A percentile compares a stretch with the other conserved stretches of the same genome.
These are phyloP conservation scores for Salix koriyanagi DNA, from an alignment of 345 rosid species.

Conservation along the genomic window DNA sequence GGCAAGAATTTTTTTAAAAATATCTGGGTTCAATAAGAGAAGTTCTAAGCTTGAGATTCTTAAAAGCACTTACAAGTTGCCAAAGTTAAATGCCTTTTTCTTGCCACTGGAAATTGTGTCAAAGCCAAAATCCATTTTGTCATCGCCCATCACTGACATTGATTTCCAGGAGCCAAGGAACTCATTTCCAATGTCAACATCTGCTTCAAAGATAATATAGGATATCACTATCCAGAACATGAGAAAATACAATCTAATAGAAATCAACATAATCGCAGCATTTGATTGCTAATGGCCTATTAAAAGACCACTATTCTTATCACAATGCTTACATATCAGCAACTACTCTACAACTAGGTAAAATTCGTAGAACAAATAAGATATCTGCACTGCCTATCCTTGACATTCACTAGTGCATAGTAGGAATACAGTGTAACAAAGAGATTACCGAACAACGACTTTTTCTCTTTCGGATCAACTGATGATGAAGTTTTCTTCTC, in stretches of 20 bases:
- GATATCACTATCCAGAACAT: not conserved
- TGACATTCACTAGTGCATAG: not conserved
- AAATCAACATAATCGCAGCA: not conserved
- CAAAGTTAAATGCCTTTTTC: slow-evolving; percentile 62
- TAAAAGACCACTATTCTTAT: not conserved
- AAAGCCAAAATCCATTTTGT: slow-evolving; percentile 66
- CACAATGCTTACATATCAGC: not conserved
- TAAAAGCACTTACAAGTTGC: slow-evolving; percentile 59
- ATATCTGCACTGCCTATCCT: not conserved
- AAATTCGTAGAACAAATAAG: not conserved
- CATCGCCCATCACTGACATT: slow-evolving; percentile 53
- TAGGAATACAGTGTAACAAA: not conserved
- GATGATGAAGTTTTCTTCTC: slow-evolving; percentile 4
- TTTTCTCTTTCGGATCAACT: slow-evolving; percentile 19
- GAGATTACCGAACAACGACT: slow-evolving; percentile 19
- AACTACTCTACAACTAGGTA: not conserved
- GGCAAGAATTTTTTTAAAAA: not conserved
- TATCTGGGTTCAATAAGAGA: not conserved
- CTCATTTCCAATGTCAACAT: slow-evolving; percentile 68
- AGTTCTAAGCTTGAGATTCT: not conserved
- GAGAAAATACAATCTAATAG: not conserved
- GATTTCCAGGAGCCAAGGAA: slow-evolving; percentile 68
- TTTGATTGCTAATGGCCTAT: not conserved
- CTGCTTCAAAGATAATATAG: slow-evolving; percentile 32
- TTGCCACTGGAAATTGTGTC: slow-evolving; percentile 46